Conservation (phyloP, 1,284 basidiomycete genomes). For the Wallemia ichthyophaga region DNA sequence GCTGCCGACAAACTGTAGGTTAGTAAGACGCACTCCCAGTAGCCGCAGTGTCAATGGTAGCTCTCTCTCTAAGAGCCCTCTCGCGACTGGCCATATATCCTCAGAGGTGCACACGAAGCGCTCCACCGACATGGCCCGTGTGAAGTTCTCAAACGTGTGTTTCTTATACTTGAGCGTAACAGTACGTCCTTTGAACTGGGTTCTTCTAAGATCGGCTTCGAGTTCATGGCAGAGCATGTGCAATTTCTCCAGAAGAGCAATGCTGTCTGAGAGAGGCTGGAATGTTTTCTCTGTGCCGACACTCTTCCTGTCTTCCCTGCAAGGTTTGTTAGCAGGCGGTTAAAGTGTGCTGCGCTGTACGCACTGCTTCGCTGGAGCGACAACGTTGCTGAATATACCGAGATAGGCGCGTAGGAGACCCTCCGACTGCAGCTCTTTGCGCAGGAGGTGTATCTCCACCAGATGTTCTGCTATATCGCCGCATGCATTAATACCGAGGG, state of each 20-base stretch:
- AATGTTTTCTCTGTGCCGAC: slow-evolving; percentile 73
- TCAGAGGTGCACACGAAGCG: slow-evolving; percentile 44
- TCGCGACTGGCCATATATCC: slow-evolving; percentile 47
- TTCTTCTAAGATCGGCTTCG: slow-evolving; percentile 35
- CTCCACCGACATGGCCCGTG: slow-evolving; percentile 43
- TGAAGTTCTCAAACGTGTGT: slow-evolving; percentile 28
- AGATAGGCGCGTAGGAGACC: slow-evolving; percentile 46
- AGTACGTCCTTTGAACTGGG: slow-evolving; percentile 16
- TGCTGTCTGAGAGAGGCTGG: slow-evolving; percentile 28
- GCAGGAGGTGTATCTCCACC: slow-evolving; percentile 40
- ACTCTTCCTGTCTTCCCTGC: slow-evolving; percentile 50
- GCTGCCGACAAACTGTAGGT: background rate
- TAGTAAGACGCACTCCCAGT: background rate
- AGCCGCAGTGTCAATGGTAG: slow-evolving; percentile 43
- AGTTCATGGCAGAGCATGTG: slow-evolving; percentile 49
- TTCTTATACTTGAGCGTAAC: slow-evolving; percentile 44
- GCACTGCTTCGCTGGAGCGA: slow-evolving; percentile 27
- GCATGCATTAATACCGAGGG: slow-evolving; percentile 62
- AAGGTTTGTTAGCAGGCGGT: background rate
- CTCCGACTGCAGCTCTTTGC: slow-evolving; percentile 46
- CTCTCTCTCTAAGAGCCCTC: slow-evolving; percentile 48
- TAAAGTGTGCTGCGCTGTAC: background rate
- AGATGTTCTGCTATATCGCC: slow-evolving; percentile 53
- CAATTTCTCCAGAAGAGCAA: slow-evolving; percentile 38
- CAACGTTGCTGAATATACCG: slow-evolving; percentile 52